Conservation (phyloP, 768 basidiomycete species). For the Dentipellis sp. region DNA sequence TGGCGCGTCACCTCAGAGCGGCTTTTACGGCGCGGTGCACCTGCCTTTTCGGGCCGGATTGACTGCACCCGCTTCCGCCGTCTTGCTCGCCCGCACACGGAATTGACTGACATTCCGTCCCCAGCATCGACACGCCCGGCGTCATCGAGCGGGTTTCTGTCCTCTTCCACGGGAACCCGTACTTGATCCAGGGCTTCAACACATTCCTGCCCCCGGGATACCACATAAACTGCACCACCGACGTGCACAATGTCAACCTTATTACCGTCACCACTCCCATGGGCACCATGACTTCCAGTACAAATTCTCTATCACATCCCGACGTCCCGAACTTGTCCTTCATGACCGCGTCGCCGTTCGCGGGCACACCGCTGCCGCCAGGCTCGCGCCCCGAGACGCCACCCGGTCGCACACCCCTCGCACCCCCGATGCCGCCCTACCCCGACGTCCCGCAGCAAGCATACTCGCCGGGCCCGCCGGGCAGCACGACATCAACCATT, state of each 20-base stretch:
- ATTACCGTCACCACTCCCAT: constrained; percentile 78
- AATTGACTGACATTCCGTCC: constrained; percentile 8
- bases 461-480: constrained; percentile 2
- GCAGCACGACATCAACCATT: constrained; percentile 3
- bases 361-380: constrained; percentile 35
- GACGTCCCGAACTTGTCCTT: constrained; percentile 19
- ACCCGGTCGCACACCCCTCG: constrained; percentile 8
- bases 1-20: background rate
- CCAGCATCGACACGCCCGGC: constrained; percentile 93
- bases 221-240: constrained; percentile 77
- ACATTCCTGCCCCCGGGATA: constrained; percentile 94
- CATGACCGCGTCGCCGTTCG: constrained; percentile 15
- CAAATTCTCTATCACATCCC: constrained; percentile 30
- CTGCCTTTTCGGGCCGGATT: background rate
- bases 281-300: constrained; percentile 62
- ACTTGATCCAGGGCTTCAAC: constrained; percentile 95
- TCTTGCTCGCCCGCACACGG: constrained; percentile 7
- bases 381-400: constrained; percentile 32
- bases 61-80: background rate
- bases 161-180: constrained; percentile 84
- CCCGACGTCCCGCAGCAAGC: constrained; percentile 2
- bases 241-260: constrained; percentile 58
- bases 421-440: constrained; percentile 30
- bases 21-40: background rate
- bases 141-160: constrained; percentile 93